phyloP scores from a whole-genome alignment of 352 stramenopile genomes.

The Thraustochytrium striatum region DNA sequence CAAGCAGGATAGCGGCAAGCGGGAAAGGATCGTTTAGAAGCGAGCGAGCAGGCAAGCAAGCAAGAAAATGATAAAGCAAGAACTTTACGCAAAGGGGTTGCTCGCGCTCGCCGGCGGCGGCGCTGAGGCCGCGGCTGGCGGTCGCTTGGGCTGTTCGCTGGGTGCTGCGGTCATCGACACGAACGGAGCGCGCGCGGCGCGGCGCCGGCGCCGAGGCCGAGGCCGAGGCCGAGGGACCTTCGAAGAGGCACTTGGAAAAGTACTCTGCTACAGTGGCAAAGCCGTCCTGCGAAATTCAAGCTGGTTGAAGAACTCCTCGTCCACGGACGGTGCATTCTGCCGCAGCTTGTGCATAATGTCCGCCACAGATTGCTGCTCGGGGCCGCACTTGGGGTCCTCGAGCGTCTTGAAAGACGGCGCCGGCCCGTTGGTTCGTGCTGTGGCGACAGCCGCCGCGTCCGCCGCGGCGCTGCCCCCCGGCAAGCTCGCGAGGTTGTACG shows the following conservation, averaged over 20 bases:
- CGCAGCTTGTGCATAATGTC: constrained; percentile 70
- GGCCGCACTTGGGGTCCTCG: constrained; percentile 46
- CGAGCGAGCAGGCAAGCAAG: background rate
- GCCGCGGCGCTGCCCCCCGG: constrained; percentile 74
- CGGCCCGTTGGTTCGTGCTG: background rate
- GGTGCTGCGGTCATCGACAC: background rate
- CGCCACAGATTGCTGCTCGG: constrained; percentile 24
- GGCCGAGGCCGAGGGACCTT: too few relatives aligned
- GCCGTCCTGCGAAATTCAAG: constrained; percentile 75
- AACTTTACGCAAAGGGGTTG: background rate
- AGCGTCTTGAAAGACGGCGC: background rate
- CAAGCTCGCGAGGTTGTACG: constrained; percentile 62
- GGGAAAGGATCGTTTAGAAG: background rate
- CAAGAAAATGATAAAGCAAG: background rate
- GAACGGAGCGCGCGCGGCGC: background rate
- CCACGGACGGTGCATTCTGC: constrained; percentile 75
- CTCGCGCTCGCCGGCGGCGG: background rate
- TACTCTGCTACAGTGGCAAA: constrained; percentile 83
- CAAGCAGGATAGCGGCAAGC: background rate
- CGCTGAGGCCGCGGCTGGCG: background rate
- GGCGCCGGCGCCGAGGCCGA: background rate
- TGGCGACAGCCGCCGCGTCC: background rate
- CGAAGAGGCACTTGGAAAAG: constrained; percentile 86
- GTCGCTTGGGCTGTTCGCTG: too few relatives aligned
- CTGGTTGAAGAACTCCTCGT: constrained; percentile 87